Conservation (phyloP, 2,329 filamentous ascomycete species). For the Xylariaceae sp. region DNA sequence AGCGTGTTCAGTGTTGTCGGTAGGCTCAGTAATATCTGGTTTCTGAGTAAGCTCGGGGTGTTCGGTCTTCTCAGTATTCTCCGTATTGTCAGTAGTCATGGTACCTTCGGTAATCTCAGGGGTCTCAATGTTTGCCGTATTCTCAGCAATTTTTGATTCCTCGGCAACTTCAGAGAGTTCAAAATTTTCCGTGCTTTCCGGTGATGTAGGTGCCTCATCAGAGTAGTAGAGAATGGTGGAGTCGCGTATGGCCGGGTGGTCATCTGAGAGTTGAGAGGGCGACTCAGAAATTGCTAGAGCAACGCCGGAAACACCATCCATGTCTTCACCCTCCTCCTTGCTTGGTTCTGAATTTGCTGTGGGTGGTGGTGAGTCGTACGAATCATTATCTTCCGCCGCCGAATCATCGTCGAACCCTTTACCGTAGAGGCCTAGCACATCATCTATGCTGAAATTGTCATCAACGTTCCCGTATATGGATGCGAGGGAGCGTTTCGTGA, state of each 20-base stretch:
- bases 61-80: background rate
- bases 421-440: slow-evolving; percentile 67
- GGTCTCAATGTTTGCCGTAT: background rate
- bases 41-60: background rate
- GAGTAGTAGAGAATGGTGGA: slow-evolving; percentile 38
- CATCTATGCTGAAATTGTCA: slow-evolving; percentile 54
- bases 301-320: slow-evolving; percentile 38
- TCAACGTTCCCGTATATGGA: slow-evolving; percentile 48
- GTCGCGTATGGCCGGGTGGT: slow-evolving; percentile 30
- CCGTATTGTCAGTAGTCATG: background rate
- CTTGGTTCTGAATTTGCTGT: slow-evolving; percentile 38
- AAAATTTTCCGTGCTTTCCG: slow-evolving; percentile 18
- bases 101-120: background rate
- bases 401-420: slow-evolving; percentile 54
- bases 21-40: background rate
- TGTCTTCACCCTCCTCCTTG: slow-evolving; percentile 34
- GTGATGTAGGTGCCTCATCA: slow-evolving; percentile 33
- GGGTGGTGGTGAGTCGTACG: slow-evolving; percentile 35
- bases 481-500: slow-evolving; percentile 69
- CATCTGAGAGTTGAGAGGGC: background rate
- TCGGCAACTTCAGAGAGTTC: background rate
- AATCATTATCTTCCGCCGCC: slow-evolving; percentile 39
- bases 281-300: background rate
- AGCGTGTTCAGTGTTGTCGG: background rate
- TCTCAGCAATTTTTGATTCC: background rate